Base-by-base conservation (phyloP, 2,329 filamentous ascomycete species). In the Ploettnerulaceae sp. region DNA sequence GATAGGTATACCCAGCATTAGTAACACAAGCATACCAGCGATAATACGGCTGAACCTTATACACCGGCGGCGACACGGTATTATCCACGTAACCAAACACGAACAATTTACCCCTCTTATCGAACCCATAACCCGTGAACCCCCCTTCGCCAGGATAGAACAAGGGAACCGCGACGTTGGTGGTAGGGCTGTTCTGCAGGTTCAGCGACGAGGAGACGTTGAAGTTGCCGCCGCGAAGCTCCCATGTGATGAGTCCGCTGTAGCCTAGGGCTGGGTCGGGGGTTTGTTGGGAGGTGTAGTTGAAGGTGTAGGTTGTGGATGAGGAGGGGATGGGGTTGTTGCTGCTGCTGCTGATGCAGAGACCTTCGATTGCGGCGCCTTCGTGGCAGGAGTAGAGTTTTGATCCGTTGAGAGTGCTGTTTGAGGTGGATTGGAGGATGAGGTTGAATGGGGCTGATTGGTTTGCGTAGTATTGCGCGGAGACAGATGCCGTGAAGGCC, bases 11-110 rank as follows among this genome's bases (percentile, higher is more conserved):
- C 12, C 60, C 65, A 1, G 39, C 67, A 38, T 68, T 64, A 1
- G 69, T 73, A 31, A 62, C 53, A 55, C 72, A 75, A 4, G 67
- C 60, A 51, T 67, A 70, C 72, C 72, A 75, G 60, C 55, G 65
- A 61, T 47, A 65, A 54, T 49, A 53, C 45, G 20, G 51, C 51
- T 5, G 43, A 33, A 59, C 14, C 1, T 40, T 26, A 26, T 55
- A 53, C 4, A 37, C 47, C 1, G 64, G 55, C 12, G 69, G 69
- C 9, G 51, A 55, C 1, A 64, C 60, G 6, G 58, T 65, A 50
- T 71, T 70, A 48, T 72, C 65, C 7, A 66, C 36, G 46, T 65
- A 70, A 1, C 60, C 59, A 38, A 64, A 64, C 21, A 74, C 63
- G 33, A 64, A 66, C 57, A 74, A 51, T 34, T 57, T 54, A 9